Percentiles rank a stretch among this genome's conserved stretches.
Conservation (phyloP, 2,329 filamentous ascomycete genomes). For the Penicillium vulpinum region DNA sequence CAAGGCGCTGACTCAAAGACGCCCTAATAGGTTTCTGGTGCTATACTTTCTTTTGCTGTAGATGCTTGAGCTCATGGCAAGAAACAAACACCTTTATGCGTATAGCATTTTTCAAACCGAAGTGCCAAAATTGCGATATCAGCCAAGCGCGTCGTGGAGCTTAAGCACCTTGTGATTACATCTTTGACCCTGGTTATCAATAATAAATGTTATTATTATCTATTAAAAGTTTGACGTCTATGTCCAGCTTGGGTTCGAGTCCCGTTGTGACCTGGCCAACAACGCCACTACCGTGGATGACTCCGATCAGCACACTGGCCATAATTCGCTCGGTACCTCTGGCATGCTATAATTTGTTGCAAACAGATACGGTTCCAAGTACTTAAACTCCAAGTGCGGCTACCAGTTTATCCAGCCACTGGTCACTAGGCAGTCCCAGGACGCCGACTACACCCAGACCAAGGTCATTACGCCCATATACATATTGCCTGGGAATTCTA, state of each 20-base stretch:
- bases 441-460: slow-evolving; percentile 42
- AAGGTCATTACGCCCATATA: slow-evolving; percentile 25
- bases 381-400: slow-evolving; percentile 40
- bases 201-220: no score
- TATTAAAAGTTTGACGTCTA: slow-evolving; percentile 49
- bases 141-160: no score
- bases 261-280: slow-evolving; percentile 45
- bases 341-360: slow-evolving; percentile 47
- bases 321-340: slow-evolving; percentile 37
- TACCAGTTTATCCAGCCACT: slow-evolving; percentile 51
- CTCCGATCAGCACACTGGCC: slow-evolving; percentile 41
- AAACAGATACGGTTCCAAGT: slow-evolving; percentile 50
- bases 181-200: no score
- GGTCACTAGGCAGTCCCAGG: slow-evolving; percentile 42
- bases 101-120: no score
- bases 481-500: slow-evolving; percentile 33
- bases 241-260: slow-evolving; percentile 42
- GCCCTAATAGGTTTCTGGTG: no score
- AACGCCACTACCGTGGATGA: slow-evolving; percentile 39
- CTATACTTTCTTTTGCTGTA: no score
- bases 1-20: no score
- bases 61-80: no score
- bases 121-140: no score
- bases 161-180: slow-evolving; percentile 38
- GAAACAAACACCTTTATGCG: no score